Evolutionary conservation across 2,329 filamentous ascomycete genomes (phyloP), one percentile per base, ranked within the genome.

Genomic region (Phoma sp.): DNA sequence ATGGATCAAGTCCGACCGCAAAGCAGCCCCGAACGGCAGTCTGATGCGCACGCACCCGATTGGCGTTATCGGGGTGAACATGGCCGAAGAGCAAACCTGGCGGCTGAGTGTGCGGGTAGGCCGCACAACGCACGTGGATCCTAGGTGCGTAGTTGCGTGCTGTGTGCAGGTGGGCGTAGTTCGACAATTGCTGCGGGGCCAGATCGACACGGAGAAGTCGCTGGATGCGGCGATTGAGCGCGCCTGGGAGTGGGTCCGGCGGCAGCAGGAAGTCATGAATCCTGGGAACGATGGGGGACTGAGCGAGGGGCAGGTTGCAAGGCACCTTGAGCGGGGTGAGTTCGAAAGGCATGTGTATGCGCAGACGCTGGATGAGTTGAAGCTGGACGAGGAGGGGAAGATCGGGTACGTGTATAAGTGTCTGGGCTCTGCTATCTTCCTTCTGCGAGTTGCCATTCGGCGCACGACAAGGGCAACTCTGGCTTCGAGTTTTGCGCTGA

Each of bases 351-450:
- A 83, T 58, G 68, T 74, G 5, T 72, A 72, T 10, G 75, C 73
- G 3, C 57, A 69, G 29, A 63, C 60, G 0, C 65, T 83, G 1
- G 67, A 69, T 1, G 75, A 75, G 2, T 67, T 83, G 35, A 62
- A 78, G 41, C 66, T 83, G 14, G 81, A 83, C 53, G 77, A 80
- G 14, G 57, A 60, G 5, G 61, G 64, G 24, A 75, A 77, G 61
- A 82, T 83, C 40, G 82, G 82, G 3, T 83, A 83, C 54, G 80
- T 82, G 24, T 83, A 82, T 66, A 83, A 83, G 66, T 78, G 78
- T 4, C 75, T 84, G 10, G 81, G 81, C 0, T 75, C 79, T 0
- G 80, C 79, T 0, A 69, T 83, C 9, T 59, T 80, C 14, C 65
- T 76, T 9, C 66, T 83, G 7, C 73, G 81, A 2, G 61, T 77